Evolutionary conservation across 345 rosid species (phyloP).

Genomic region (Rhizophora apiculata): DNA sequence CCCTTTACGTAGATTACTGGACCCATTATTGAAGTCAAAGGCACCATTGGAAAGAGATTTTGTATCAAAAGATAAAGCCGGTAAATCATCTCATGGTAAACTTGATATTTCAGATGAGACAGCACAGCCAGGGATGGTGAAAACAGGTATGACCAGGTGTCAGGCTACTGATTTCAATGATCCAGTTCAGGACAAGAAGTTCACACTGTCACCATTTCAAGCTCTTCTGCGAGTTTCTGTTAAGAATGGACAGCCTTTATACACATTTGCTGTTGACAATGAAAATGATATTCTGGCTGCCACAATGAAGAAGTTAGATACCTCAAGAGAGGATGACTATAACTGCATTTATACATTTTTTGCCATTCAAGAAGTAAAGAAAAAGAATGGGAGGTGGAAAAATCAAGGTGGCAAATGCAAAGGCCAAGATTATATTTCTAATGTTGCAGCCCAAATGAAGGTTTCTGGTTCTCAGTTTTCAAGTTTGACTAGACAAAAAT

Average conservation of each 20-base stretch:
- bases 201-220: constrained; percentile 48
- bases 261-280: constrained; percentile 82
- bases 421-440: constrained; percentile 58
- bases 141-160: constrained; percentile 36
- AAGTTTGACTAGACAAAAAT: constrained; percentile 22
- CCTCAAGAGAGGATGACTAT: constrained; percentile 45
- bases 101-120: constrained; percentile 2
- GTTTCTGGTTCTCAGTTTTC: constrained; percentile 53
- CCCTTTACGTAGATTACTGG: constrained; percentile 82
- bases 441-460: constrained; percentile 74
- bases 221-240: constrained; percentile 78
- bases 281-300: constrained; percentile 75
- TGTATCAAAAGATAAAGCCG: constrained; percentile 29
- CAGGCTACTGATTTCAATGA: constrained; percentile 32
- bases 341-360: constrained; percentile 71
- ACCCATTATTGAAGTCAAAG: constrained; percentile 68
- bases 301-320: constrained; percentile 40
- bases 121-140: constrained; percentile 39
- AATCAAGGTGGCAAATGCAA: constrained; percentile 59
- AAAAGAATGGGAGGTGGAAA: constrained; percentile 76
- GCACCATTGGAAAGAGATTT: constrained; percentile 38
- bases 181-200: constrained; percentile 32
- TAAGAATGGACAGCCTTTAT: constrained; percentile 80
- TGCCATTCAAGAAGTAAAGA: constrained; percentile 63
- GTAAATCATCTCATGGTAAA: constrained; percentile 14